Conservation (phyloP, 345 rosid genomes). For the Eucalyptus urophylla region DNA sequence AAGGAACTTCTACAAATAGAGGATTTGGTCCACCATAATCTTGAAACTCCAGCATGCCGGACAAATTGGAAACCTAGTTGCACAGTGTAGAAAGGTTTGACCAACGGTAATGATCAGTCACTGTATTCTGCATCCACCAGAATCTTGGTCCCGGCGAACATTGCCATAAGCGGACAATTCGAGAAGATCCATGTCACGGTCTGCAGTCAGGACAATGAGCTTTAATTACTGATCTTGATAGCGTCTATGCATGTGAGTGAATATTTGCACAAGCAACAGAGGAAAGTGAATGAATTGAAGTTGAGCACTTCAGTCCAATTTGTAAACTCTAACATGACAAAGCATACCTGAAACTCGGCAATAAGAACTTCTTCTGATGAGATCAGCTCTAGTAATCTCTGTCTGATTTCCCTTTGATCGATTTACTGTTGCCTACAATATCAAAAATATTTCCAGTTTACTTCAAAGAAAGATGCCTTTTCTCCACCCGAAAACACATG, state of each 20-base stretch:
- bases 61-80: background rate
- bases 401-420: constrained; percentile 84
- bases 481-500: background rate
- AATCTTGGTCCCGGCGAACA: constrained; percentile 42
- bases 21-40: background rate
- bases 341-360: constrained; percentile 80
- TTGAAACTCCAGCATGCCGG: background rate
- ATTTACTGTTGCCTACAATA: constrained; percentile 64
- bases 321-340: background rate
- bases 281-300: background rate
- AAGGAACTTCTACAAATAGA: background rate
- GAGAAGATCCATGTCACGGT: constrained; percentile 86
- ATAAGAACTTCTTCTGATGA: constrained; percentile 74
- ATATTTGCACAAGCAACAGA: background rate
- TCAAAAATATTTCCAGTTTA: background rate
- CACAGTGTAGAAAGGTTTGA: background rate
- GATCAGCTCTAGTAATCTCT: constrained; percentile 73
- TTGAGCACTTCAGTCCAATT: background rate
- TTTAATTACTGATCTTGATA: background rate
- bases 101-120: constrained; percentile 5
- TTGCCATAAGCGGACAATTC: constrained; percentile 88
- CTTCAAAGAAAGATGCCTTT: background rate
- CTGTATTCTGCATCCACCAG: constrained; percentile 84
- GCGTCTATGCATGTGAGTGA: background rate
- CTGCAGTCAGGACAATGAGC: constrained; percentile 11